A percentile compares a stretch with the other conserved stretches of the same genome.
phyloP scores from a whole-genome alignment of 2,329 filamentous ascomycete genomes.

The Exophiala phaeomuriformis region DNA sequence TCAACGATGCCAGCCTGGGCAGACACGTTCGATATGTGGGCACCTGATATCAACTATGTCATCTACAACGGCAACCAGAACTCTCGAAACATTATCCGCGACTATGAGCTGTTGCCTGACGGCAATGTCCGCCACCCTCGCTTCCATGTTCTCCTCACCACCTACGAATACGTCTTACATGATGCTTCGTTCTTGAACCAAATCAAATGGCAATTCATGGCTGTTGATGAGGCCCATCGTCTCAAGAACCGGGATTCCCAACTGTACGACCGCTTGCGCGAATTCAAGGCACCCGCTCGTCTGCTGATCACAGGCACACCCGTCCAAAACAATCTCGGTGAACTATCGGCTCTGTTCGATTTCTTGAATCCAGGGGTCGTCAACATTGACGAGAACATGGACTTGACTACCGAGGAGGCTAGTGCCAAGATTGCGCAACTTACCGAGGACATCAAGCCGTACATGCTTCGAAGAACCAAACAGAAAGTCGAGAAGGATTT shows the following conservation, averaged over 20 bases:
- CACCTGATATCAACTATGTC: conserved; percentile 92
- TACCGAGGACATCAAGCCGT: conserved; percentile 81
- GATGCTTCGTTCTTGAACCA: conserved; percentile 77
- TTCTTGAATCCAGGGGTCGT: conserved; percentile 96
- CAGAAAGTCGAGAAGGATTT: conserved; percentile 95
- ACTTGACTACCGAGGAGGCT: conserved; percentile 71
- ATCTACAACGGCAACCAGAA: conserved; percentile 89
- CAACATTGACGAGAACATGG: conserved; percentile 83
- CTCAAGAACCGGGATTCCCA: conserved; percentile 95
- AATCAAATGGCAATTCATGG: conserved; percentile 96
- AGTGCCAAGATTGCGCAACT: conserved; percentile 81
- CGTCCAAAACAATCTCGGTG: conserved; percentile 92
- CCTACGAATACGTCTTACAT: conserved; percentile 89
- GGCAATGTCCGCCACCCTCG: conserved; percentile 82
- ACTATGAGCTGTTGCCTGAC: conserved; percentile 81
- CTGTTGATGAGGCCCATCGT: conserved; percentile 92
- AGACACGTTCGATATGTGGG: conserved; percentile 94
- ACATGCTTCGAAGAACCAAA: conserved; percentile 91
- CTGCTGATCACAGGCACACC: conserved; percentile 94
- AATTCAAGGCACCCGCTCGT: conserved; percentile 80
- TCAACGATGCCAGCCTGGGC: conserved; percentile 98
- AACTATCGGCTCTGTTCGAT: conserved; percentile 85
- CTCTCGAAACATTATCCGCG: conserved; percentile 76
- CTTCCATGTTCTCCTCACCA: conserved; percentile 96
- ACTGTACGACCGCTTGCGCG: conserved; percentile 74